Base-by-base conservation (phyloP, 306 rosid genomes). In the Mimosa bimucronata region DNA sequence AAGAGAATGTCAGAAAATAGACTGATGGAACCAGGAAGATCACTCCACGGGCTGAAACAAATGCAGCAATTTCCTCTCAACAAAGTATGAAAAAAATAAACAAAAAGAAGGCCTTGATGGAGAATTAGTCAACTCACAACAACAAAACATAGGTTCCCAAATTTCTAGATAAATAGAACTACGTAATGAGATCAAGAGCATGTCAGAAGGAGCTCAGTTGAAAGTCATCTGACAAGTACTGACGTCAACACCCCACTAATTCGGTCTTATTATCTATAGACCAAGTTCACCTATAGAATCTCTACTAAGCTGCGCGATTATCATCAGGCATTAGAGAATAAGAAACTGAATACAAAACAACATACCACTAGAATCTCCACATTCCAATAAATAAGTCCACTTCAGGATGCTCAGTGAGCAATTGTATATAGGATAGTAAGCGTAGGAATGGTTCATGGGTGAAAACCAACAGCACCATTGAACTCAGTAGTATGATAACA, bases 61-160 rank as follows among this genome's bases (percentile, higher is more conserved):
- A 61, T 9, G 74, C 67, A 79, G 25, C 66, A 67, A 15, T 75
- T 75, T 42, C 25, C 29, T 52, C 73, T 37, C 25, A 23, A 29
- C 29, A n/a, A 70, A 55, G 13, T 31, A 40, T 12, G 26, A 4
- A 25, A 29, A 29, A n/a, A 16, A 34, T 23, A 57, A 64, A 31
- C 21, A 8, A 60, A 65, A 66, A 74, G 50, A 42, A 76, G 73
- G 58, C 72, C 48, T 62, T 62, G 44, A 38, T 0, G 48, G 8
- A n/a, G 2, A 25, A 41, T 52, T 40, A 28, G 78, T 67, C 38
- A 41, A 65, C 53, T 4, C 53, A 66, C 14, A 66, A 34, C 23
- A 66, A 9, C 15, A 31, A 31, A 34, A n/a, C n/a, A 21, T 25
- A 25, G 69, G 41, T 10, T 64, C 12, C 16, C 2, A 9, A 30